Evolutionary conservation across 306 rosid genomes (phyloP).

Genomic region (Betula pendula): DNA sequence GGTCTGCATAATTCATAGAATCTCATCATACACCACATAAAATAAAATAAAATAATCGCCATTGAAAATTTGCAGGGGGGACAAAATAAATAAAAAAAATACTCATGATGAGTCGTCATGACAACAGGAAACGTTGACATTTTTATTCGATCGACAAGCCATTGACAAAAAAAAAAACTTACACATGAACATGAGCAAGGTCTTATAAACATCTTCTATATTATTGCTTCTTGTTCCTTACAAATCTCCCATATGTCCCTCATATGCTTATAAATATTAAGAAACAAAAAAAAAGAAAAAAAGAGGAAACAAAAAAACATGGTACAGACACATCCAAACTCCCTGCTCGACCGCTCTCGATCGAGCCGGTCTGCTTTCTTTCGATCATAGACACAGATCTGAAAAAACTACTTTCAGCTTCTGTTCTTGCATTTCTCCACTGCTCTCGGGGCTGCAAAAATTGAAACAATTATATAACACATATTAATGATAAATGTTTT

Average conservation of each 20-base stretch:
- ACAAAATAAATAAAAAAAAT: neutral
- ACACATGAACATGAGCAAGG: slow-evolving; percentile 30
- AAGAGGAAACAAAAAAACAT: slow-evolving; percentile 16
- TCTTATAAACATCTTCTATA: slow-evolving; percentile 64
- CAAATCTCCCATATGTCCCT: slow-evolving; percentile 39
- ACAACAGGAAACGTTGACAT: slow-evolving; percentile 28
- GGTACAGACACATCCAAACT: slow-evolving; percentile 47
- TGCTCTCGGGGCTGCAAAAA: slow-evolving; percentile 76
- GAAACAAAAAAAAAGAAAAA: slow-evolving; percentile 26
- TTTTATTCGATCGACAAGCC: slow-evolving; percentile 31
- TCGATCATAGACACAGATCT: slow-evolving; percentile 4
- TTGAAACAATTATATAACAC: neutral
- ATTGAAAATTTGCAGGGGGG: neutral
- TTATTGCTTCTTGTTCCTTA: slow-evolving; percentile 50
- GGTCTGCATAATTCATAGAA: slow-evolving; percentile 13
- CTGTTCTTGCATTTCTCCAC: slow-evolving; percentile 84
- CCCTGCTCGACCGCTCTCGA: slow-evolving; percentile 38
- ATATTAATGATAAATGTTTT: neutral
- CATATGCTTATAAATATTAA: slow-evolving; percentile 47
- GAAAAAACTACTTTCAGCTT: slow-evolving; percentile 39
- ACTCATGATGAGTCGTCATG: neutral
- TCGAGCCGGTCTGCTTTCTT: slow-evolving; percentile 40
- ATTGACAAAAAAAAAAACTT: neutral
- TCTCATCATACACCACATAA: slow-evolving; percentile 17
- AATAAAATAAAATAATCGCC: slow-evolving; percentile 5